These are phyloP conservation scores for Karstenula rhodostoma DNA, from an alignment of 2,329 filamentous ascomycete species.

Conservation along the genomic window DNA sequence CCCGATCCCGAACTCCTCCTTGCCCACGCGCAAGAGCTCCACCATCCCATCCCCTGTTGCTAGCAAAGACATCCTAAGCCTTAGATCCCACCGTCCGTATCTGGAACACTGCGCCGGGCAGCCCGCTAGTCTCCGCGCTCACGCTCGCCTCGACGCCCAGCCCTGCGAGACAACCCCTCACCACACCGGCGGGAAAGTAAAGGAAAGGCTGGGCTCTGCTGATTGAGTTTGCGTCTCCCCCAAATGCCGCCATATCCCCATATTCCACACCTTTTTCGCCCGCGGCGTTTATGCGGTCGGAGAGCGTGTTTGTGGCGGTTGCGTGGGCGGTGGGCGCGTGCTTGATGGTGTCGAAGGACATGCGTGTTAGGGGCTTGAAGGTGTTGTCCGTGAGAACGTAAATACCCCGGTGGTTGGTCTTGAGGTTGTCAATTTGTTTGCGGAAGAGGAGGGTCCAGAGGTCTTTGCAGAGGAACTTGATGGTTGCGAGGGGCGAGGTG, in stretches of 20 bases:
- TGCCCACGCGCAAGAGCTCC: not conserved
- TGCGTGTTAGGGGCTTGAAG: slow-evolving; percentile 86
- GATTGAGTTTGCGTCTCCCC: slow-evolving; percentile 60
- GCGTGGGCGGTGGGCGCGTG: slow-evolving; percentile 37
- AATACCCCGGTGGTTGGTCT: slow-evolving; percentile 96
- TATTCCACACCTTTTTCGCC: not conserved
- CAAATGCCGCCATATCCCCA: slow-evolving; percentile 25
- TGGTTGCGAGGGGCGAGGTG: slow-evolving; percentile 90
- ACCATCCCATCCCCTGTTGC: not conserved
- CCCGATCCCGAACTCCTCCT: not conserved
- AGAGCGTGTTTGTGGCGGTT: slow-evolving; percentile 43
- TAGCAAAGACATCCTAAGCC: slow-evolving; percentile 55
- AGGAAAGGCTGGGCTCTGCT: slow-evolving; percentile 68
- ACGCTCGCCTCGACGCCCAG: slow-evolving; percentile 91
- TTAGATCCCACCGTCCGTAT: slow-evolving; percentile 83
- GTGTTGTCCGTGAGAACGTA: slow-evolving; percentile 94
- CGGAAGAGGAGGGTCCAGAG: slow-evolving; percentile 93
- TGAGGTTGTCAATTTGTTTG: slow-evolving; percentile 98
- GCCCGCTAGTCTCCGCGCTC: slow-evolving; percentile 85
- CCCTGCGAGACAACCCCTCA: slow-evolving; percentile 89
- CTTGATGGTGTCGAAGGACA: slow-evolving; percentile 75
- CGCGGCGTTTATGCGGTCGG: slow-evolving; percentile 21
- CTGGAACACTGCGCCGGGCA: slow-evolving; percentile 92
- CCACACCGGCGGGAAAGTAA: slow-evolving; percentile 93
- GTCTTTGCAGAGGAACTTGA: slow-evolving; percentile 99